Evolutionary conservation across 805 yeast genomes (phyloP).

Genomic region (Schwanniomyces sp.): DNA sequence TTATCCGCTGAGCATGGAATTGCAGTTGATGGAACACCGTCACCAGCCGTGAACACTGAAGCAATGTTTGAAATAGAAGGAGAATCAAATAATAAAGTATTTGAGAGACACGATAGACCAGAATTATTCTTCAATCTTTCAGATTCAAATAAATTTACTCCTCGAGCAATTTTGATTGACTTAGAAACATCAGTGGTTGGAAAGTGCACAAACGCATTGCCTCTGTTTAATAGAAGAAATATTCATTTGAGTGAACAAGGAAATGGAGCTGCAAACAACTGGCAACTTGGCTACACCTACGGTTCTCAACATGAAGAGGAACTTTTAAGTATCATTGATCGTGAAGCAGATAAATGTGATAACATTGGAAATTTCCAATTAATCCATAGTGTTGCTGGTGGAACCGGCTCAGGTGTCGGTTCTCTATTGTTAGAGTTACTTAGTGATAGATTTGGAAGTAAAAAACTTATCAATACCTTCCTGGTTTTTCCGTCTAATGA

Average conservation of each 20-base stretch:
- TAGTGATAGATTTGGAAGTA: conserved; percentile 73
- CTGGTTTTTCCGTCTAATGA: conserved; percentile 84
- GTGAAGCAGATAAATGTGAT: conserved; percentile 89
- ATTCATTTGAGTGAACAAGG: conserved; percentile 78
- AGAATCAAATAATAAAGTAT: background rate
- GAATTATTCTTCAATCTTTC: conserved; percentile 79
- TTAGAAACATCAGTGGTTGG: conserved; percentile 87
- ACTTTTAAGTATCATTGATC: conserved; percentile 78
- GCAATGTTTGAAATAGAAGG: conserved; percentile 14
- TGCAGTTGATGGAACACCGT: conserved; percentile 56
- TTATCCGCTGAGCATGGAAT: conserved; percentile 86
- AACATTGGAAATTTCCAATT: conserved; percentile 87
- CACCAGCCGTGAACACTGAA: conserved; percentile 31
- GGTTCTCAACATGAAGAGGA: conserved; percentile 70
- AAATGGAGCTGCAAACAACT: conserved; percentile 93
- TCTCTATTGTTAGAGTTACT: conserved; percentile 75
- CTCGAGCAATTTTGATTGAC: conserved; percentile 83
- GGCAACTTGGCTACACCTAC: conserved; percentile 87
- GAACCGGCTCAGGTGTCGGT: conserved; percentile 97
- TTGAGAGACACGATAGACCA: conserved; percentile 59
- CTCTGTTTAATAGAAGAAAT: conserved; percentile 81
- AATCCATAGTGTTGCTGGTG: conserved; percentile 95
- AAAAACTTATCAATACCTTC: conserved; percentile 80
- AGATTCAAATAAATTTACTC: conserved; percentile 78
- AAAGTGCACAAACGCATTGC: conserved; percentile 52